Percentiles rank a stretch among this genome's conserved stretches.
Evolutionary conservation across 2,329 filamentous ascomycete genomes (phyloP).

Genomic region (Torrubiella hemipterigena): DNA sequence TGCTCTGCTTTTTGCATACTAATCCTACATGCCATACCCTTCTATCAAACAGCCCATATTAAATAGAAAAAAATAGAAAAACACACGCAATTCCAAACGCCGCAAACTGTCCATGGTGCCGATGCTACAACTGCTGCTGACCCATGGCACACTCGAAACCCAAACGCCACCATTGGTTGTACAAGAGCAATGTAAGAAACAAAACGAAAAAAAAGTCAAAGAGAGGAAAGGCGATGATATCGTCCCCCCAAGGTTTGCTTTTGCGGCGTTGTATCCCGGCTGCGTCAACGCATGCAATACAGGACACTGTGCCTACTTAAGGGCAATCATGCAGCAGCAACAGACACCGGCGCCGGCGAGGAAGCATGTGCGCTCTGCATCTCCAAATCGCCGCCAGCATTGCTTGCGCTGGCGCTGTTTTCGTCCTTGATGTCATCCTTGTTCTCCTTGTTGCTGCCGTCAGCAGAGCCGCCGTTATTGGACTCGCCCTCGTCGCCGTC

Average conservation of each 20-base stretch:
- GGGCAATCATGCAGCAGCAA: conserved; percentile 35
- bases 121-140: too few relatives aligned
- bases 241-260: too few relatives aligned
- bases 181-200: background rate
- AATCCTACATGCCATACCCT: too few relatives aligned
- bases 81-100: too few relatives aligned
- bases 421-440: conserved; percentile 43
- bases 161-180: background rate
- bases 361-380: conserved; percentile 40
- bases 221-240: too few relatives aligned
- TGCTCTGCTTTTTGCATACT: too few relatives aligned
- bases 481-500: conserved; percentile 34
- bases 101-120: too few relatives aligned
- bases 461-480: conserved; percentile 31
- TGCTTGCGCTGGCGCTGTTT: conserved; percentile 35
- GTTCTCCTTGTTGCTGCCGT: conserved; percentile 51
- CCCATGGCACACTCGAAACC: too few relatives aligned
- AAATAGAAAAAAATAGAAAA: too few relatives aligned
- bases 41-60: too few relatives aligned
- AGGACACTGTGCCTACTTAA: conserved; percentile 11
- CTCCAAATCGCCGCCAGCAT: conserved; percentile 35
- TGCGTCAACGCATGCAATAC: background rate
- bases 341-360: conserved; percentile 37
- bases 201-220: background rate
- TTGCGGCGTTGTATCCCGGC: too few relatives aligned